These are phyloP conservation scores for Penicillium goetzii DNA, from an alignment of 495 filamentous ascomycete species.

Conservation along the genomic window DNA sequence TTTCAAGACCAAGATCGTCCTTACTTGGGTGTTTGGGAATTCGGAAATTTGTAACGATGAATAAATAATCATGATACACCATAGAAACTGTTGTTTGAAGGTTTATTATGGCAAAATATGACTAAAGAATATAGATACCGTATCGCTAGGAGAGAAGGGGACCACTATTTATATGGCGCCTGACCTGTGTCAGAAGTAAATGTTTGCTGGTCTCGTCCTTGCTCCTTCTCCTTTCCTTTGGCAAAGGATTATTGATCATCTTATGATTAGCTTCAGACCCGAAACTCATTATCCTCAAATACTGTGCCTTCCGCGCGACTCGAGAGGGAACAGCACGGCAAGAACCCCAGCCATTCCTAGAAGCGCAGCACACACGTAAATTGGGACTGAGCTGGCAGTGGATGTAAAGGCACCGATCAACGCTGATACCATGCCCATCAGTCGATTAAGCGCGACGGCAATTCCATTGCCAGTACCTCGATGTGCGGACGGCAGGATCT, in stretches of 20 bases:
- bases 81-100: background rate
- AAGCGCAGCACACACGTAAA: constrained; percentile 45
- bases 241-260: background rate
- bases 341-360: constrained; percentile 38
- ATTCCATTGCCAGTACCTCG: constrained; percentile 48
- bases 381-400: constrained; percentile 40
- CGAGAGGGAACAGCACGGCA: constrained; percentile 44
- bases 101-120: background rate
- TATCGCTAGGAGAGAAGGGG: background rate
- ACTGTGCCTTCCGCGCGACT: constrained; percentile 28
- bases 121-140: background rate
- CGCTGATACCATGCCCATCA: constrained; percentile 44
- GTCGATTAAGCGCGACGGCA: constrained; percentile 43
- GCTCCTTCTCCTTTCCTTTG: background rate
- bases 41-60: constrained; percentile 31
- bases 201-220: background rate
- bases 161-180: background rate
- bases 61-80: background rate
- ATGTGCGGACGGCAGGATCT: constrained; percentile 48
- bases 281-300: constrained; percentile 3
- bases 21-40: constrained; percentile 33
- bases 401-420: constrained; percentile 43
- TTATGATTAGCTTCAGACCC: background rate
- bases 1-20: constrained; percentile 35
- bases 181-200: background rate